Base-by-base conservation (phyloP, 2,329 filamentous ascomycete genomes). In the Trichophyton rubrum region DNA sequence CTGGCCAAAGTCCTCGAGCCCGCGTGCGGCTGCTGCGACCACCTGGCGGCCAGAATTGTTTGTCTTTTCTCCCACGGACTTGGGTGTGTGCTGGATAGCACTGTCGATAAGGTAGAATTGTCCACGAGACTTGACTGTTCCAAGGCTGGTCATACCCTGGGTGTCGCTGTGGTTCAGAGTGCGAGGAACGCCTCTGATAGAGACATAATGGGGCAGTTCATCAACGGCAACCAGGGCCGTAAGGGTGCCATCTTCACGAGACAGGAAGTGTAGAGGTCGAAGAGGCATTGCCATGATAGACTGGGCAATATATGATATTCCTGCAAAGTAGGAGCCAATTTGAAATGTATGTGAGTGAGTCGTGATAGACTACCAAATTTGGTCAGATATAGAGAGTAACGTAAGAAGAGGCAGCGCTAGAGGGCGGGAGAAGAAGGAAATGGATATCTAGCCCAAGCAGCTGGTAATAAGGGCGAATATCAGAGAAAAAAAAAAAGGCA, bases 141-240 rank as follows among this genome's bases (percentile, higher is more conserved):
- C 77, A 58, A 77, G 65, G 59, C 73, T 72, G 9, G 68, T 74
- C 75, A 78, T 78, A 47, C 73, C 74, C 27, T 72, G 68, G 5
- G 74, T 77, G 2, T 77, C 73, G 35, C 67, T 67, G 8, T 69
- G 61, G 47, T 65, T 66, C 9, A 79, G 62, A 4, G 59, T 66
- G 15, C 75, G 72, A 56, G 75, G 67, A 15, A 74, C 68, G 11
- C 71, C 73, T 33, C 67, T 68, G 58, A 79, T 69, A 2, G 64
- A 64, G 43, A 79, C 58, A 20, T 68, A 64, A 1, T 66, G 24
- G 2, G 76, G 76, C 1, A 79, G 67, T 63, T 79, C 77, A 62
- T 79, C 77, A 3, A 78, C 65, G 4, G 77, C 73, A 49, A 79
- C 68, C 11, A 79, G 70, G 3, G 77, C 74, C 17, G 72, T 73